Percentiles rank a stretch among this genome's conserved stretches.
Conservation (phyloP, 345 rosid genomes). For the Geranium brycei region DNA sequence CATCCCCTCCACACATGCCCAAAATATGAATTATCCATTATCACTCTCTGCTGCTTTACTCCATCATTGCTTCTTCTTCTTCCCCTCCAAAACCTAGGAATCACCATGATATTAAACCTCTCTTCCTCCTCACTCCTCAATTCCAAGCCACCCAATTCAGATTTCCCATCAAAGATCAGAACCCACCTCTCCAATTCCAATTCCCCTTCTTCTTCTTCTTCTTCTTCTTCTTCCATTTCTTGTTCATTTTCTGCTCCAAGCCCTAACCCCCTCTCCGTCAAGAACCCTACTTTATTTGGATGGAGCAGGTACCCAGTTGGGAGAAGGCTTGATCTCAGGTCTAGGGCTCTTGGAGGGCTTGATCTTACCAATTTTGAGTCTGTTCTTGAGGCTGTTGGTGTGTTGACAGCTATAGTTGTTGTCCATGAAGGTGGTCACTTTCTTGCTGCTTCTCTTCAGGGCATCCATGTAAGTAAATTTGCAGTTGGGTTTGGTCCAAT, state of each 20-base stretch:
- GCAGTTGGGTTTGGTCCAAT: conserved; percentile 92
- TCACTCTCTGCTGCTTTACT: not conserved
- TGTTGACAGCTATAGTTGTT: conserved; percentile 73
- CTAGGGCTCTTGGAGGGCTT: conserved; percentile 53
- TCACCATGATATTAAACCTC: conserved; percentile 54
- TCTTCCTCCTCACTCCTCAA: conserved; percentile 31
- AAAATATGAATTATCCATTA: conserved; percentile 28
- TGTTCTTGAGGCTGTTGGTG: conserved; percentile 68
- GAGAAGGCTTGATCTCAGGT: conserved; percentile 27
- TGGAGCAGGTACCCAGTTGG: conserved; percentile 19
- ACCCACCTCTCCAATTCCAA: conserved; percentile 30
- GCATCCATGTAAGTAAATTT: conserved; percentile 95
- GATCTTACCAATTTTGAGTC: conserved; percentile 61
- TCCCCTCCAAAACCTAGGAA: not conserved
- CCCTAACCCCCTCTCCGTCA: conserved; percentile 15
- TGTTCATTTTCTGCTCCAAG: conserved; percentile 18
- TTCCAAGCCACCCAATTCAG: conserved; percentile 28
- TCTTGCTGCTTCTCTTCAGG: conserved; percentile 85
- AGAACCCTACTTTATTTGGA: conserved; percentile 24
- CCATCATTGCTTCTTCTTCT: not conserved
- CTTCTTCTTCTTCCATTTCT: no score
- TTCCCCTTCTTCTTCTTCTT: conserved; percentile 8
- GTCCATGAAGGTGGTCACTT: conserved; percentile 90
- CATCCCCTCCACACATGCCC: conserved; percentile 48
- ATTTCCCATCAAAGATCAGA: conserved; percentile 32